A percentile compares a stretch with the other conserved stretches of the same genome.
Evolutionary conservation across 2,329 filamentous ascomycete species (phyloP).

Genomic region (Penicillium sp.): DNA sequence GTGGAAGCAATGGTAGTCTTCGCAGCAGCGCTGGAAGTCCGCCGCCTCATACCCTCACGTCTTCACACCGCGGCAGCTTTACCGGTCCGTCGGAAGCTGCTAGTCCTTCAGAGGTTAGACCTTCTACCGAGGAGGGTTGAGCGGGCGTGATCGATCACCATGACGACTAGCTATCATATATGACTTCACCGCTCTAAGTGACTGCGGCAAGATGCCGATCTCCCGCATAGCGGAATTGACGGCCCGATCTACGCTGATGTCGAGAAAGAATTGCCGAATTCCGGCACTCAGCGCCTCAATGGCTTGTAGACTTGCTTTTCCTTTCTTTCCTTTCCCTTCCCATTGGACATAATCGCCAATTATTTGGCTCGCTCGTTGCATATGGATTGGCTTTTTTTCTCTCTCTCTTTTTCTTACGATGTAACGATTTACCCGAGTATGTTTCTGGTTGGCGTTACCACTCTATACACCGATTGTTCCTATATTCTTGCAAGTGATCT

Average conservation of each 20-base stretch:
- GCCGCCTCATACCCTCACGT: slow-evolving; percentile 38
- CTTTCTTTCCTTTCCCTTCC: background rate
- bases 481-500: background rate
- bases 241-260: slow-evolving; percentile 10
- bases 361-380: slow-evolving; percentile 5
- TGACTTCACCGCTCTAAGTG: slow-evolving; percentile 11
- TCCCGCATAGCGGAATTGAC: slow-evolving; percentile 16
- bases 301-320: slow-evolving; percentile 12
- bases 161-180: slow-evolving; percentile 13
- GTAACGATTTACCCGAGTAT: slow-evolving; percentile 8
- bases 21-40: slow-evolving; percentile 51
- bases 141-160: slow-evolving; percentile 5
- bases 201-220: slow-evolving; percentile 12
- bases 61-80: slow-evolving; percentile 38
- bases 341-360: slow-evolving; percentile 14
- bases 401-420: slow-evolving; percentile 11
- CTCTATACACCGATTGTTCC: background rate
- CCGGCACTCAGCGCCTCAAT: slow-evolving; percentile 10
- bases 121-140: slow-evolving; percentile 15
- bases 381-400: slow-evolving; percentile 4
- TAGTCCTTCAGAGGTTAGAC: slow-evolving; percentile 24
- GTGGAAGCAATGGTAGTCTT: slow-evolving; percentile 74
- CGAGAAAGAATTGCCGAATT: slow-evolving; percentile 13
- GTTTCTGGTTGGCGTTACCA: background rate
- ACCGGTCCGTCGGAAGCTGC: slow-evolving; percentile 33